Evolutionary conservation across 192 early-diverging fungal genomes (phyloP), one percentile per base, ranked within the genome.

Genomic region (Podila horticola): DNA sequence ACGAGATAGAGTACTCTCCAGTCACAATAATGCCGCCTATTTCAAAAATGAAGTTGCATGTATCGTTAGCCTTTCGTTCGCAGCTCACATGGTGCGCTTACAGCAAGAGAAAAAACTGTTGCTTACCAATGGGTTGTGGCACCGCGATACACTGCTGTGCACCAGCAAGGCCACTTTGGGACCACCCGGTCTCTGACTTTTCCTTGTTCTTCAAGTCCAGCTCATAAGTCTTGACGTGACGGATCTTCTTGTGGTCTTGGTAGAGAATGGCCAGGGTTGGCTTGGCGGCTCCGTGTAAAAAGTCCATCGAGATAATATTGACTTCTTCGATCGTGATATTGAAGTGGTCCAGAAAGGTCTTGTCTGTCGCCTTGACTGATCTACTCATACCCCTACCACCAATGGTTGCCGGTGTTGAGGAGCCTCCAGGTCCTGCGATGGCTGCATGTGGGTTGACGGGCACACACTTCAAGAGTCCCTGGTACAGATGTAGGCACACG

Each of bases 381-480:
- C 57, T 45, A 59, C 45, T 28, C 22, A 65, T 41, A 26, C 55
- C 19, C 31, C 30, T 45, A 12, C 24, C 62, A 30, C 24, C 45
- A 50, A 41, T 69, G 52, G 28, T 72, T 45, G 52, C 28, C 20
- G 65, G 58, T 24, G 62, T 36, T 50, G 51, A 11, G 38, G 29
- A 28, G 20, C 34, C 50, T 26, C 31, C 55, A 24, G 72, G 52
- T 33, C 61, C 9, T 13, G 31, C 17, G 13, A 22, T 26, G 30
- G 64, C 48, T 12, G 58, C 55, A 68, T 64, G 24, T 11, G 69
- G 58, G 19, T 84, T 82, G 60, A 95, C 71, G 11, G 89, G 87
- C 13, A 95, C 82, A 10, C 93, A 74, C 45, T 92, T 91, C 33
- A 95, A 75, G 4, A 90, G 70, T 1, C 94, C 94, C 62, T 92